These are phyloP conservation scores for Oryza longistaminata DNA, from an alignment of 176 grass and related monocot species.

Conservation along the genomic window DNA sequence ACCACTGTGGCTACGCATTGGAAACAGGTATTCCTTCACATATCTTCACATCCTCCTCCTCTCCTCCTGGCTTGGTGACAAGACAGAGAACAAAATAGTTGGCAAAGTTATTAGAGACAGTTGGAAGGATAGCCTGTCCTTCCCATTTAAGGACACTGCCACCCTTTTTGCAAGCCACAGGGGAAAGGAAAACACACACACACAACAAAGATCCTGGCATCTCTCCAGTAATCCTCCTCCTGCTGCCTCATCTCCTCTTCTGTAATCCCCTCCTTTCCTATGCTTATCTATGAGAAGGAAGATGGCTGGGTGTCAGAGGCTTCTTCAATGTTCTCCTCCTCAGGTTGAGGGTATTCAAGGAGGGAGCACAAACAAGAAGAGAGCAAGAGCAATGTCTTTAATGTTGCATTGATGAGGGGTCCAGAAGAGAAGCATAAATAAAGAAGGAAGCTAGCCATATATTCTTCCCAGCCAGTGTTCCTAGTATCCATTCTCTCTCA, in stretches of 20 bases:
- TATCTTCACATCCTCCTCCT: neutral
- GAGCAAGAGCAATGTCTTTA: constrained; percentile 42
- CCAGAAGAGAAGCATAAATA: constrained; percentile 44
- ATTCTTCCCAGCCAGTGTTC: constrained; percentile 11
- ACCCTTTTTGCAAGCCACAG: constrained; percentile 28
- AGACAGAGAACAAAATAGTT: constrained; percentile 57
- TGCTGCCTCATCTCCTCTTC: neutral
- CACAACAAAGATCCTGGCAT: constrained; percentile 36
- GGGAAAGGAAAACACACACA: neutral
- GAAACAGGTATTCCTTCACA: constrained; percentile 8
- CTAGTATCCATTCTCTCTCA: constrained; percentile 30
- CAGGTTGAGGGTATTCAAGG: constrained; percentile 26
- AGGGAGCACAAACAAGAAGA: constrained; percentile 25
- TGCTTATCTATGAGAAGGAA: constrained; percentile 11
- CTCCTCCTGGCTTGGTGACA: constrained; percentile 56
- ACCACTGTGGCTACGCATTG: constrained; percentile 28
- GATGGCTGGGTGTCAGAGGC: constrained; percentile 50
- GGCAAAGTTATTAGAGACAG: constrained; percentile 61
- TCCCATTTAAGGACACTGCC: constrained; percentile 63
- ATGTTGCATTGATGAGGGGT: constrained; percentile 48
- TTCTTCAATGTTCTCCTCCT: constrained; percentile 48
- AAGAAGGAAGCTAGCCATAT: constrained; percentile 18
- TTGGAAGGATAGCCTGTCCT: constrained; percentile 54
- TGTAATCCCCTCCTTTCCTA: constrained; percentile 24
- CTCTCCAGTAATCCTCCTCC: constrained; percentile 25